Conservation (phyloP, 768 basidiomycete species). For the Amanita brunnescens region DNA sequence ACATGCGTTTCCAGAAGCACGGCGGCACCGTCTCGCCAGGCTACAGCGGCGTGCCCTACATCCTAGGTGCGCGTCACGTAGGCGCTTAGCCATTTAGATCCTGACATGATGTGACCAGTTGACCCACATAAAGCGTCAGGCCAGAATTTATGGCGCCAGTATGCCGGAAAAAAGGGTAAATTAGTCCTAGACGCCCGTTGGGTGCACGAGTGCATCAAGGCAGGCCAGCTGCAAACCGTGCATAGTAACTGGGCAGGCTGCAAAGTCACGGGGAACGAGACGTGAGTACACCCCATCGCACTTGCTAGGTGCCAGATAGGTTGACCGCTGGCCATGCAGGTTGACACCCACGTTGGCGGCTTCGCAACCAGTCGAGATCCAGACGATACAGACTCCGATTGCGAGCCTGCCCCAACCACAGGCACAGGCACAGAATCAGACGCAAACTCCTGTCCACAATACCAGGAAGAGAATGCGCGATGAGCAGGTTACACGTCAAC, state of each 20-base stretch:
- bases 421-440: neutral
- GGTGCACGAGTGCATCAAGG: constrained; percentile 70
- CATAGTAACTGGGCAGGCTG: constrained; percentile 73
- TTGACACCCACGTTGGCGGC: constrained; percentile 9
- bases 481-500: constrained; percentile 6
- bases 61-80: constrained; percentile 49
- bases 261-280: constrained; percentile 68
- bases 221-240: constrained; percentile 63
- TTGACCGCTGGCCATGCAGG: constrained; percentile 1
- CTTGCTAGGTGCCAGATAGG: neutral
- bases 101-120: constrained; percentile 34
- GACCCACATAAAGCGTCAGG: constrained; percentile 74
- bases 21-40: constrained; percentile 67
- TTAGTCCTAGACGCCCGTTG: constrained; percentile 66
- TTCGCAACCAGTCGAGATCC: constrained; percentile 15
- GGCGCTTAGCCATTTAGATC: neutral
- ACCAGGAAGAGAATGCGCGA: constrained; percentile 5
- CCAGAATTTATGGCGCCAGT: constrained; percentile 74
- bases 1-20: constrained; percentile 46
- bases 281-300: constrained; percentile 32
- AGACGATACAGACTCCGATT: constrained; percentile 8
- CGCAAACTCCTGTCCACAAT: neutral
- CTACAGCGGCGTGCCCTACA: constrained; percentile 73
- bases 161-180: constrained; percentile 72
- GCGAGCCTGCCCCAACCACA: neutral